A percentile compares a stretch with the other conserved stretches of the same genome.
These are phyloP conservation scores for Phytophthora cajani DNA, from an alignment of 352 stramenopile genomes.

Conservation along the genomic window DNA sequence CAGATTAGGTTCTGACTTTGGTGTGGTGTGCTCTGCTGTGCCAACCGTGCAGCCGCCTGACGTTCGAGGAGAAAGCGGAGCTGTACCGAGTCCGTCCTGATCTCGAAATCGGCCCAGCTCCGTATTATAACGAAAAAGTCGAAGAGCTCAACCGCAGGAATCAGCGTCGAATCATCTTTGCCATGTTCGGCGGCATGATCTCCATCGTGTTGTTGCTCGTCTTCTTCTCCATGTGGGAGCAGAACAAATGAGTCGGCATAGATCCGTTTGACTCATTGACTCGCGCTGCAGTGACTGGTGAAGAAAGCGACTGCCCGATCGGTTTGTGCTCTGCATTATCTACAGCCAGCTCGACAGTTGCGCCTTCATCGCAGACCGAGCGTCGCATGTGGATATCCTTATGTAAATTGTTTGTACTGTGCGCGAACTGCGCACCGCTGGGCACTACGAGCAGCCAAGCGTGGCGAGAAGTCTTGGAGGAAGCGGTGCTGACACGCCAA, in stretches of 20 bases:
- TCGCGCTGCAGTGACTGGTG: constrained; percentile 17
- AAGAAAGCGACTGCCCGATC: constrained; percentile 2
- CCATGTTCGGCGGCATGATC: constrained; percentile 76
- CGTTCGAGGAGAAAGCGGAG: constrained; percentile 81
- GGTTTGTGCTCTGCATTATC: neutral
- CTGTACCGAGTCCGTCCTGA: constrained; percentile 85
- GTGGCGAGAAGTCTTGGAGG: neutral
- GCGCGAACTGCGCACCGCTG: constrained; percentile 11
- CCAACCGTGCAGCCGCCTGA: constrained; percentile 55
- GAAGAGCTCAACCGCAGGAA: constrained; percentile 61
- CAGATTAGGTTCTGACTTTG: neutral
- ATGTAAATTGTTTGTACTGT: constrained; percentile 34
- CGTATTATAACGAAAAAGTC: constrained; percentile 71
- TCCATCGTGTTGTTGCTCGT: constrained; percentile 74
- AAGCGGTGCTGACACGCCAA: neutral
- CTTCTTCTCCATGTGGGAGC: constrained; percentile 67
- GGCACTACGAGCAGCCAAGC: constrained; percentile 19
- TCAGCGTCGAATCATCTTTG: constrained; percentile 72
- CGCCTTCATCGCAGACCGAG: neutral
- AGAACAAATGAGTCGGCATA: constrained; percentile 36
- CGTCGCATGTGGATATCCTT: constrained; percentile 21
- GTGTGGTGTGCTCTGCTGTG: neutral
- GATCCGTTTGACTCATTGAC: constrained; percentile 13
- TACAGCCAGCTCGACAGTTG: neutral
- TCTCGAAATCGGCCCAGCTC: constrained; percentile 70